Evolutionary conservation across 2,329 filamentous ascomycete species (phyloP), one percentile per base, ranked within the genome.

Genomic region (Monosporascus sp.): DNA sequence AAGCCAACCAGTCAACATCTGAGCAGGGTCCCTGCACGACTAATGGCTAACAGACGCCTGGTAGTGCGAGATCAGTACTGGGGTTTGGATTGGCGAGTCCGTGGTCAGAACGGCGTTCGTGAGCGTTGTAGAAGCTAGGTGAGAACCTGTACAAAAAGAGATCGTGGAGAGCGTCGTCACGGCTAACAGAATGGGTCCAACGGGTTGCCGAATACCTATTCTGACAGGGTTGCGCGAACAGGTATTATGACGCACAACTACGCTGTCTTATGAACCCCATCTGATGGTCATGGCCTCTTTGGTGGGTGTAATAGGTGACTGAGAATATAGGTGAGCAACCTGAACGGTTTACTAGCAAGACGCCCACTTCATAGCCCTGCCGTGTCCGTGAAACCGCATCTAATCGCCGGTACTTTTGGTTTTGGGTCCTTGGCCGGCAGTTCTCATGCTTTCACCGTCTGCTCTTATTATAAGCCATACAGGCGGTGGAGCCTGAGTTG

Each of bases 1-100:
- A 60, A 63, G 60, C 63, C 62, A 65, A 68, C 72, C 72, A 75
- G 67, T 73, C 65, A 74, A 61, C 55, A 64, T 61, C 58, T 62
- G 64, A 54, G 66, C 56, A 57, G 52, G 60, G 64, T 65, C 63
- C 65, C 66, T 65, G 64, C 57, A 58, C 65, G 65, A 56, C 68
- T 65, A 73, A 67, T 74, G 72, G 72, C 64, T 63, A 60, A 58
- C 55, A 57, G 51, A 54, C 51, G 60, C 60, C 60, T 57, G 62
- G 56, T 61, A 66, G 65, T 66, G 65, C 68, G 67, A 70, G 64
- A 65, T 59, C 55, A 59, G 54, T 51, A 61, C 60, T 55, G 58
- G 59, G 59, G 59, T 63, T 58, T 64, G 57, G 61, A 58, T 66
- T 62, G 67, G 64, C 66, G 66, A 68, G 62, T 62, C 65, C 63